phyloP scores from a whole-genome alignment of 495 filamentous ascomycete genomes.

The Platismatia glauca region DNA sequence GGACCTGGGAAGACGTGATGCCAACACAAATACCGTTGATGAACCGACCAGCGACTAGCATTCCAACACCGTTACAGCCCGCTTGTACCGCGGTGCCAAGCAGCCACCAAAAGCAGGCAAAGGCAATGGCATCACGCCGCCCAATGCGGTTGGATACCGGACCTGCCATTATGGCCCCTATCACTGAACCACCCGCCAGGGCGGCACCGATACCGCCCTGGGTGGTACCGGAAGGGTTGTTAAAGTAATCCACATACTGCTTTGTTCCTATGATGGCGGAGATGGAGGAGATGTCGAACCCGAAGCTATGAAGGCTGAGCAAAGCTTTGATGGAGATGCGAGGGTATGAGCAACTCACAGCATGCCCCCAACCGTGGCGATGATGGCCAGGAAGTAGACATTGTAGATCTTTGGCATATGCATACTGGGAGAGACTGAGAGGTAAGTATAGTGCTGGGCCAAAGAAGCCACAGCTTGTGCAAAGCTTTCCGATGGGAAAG shows the following conservation, averaged over 20 bases:
- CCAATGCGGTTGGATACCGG: slow-evolving; percentile 58
- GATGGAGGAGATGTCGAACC: slow-evolving; percentile 64
- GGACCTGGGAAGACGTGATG: slow-evolving; percentile 68
- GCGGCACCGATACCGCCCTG: slow-evolving; percentile 60
- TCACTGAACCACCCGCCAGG: slow-evolving; percentile 58
- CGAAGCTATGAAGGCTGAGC: slow-evolving; percentile 33
- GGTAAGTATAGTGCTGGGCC: background rate
- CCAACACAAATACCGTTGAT: slow-evolving; percentile 66
- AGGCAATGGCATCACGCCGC: slow-evolving; percentile 53
- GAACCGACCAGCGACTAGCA: slow-evolving; percentile 61
- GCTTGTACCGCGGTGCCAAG: slow-evolving; percentile 60
- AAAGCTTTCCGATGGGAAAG: background rate
- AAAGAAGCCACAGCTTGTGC: background rate
- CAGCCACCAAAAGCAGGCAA: slow-evolving; percentile 63
- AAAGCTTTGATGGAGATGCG: background rate
- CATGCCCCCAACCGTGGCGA: slow-evolving; percentile 53
- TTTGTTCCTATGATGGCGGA: slow-evolving; percentile 61
- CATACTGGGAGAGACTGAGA: slow-evolving; percentile 20
- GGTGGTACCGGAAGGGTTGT: slow-evolving; percentile 51
- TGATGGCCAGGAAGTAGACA: slow-evolving; percentile 53
- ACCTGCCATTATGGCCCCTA: slow-evolving; percentile 55
- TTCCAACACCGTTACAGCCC: slow-evolving; percentile 48
- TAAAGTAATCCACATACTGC: slow-evolving; percentile 60
- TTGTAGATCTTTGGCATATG: slow-evolving; percentile 48
- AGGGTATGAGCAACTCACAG: slow-evolving; percentile 30